Conservation (phyloP, 306 rosid species). For the Trifolium fragiferum region DNA sequence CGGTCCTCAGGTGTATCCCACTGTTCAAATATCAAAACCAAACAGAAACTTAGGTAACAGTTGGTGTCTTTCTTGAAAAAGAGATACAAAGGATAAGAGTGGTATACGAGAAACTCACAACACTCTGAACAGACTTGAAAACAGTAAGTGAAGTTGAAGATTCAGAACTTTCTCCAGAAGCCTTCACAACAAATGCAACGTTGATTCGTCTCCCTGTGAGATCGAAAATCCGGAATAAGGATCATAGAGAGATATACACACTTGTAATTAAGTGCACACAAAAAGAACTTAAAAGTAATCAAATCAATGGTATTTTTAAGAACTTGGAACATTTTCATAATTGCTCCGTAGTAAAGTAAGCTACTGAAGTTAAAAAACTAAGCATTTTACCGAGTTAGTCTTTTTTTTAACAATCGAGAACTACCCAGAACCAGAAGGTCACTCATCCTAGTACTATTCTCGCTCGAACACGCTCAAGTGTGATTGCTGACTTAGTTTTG, state of each 20-base stretch:
- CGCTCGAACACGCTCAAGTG: not conserved
- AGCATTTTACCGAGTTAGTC: not conserved
- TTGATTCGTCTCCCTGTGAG: conserved; percentile 55
- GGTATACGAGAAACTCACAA: conserved; percentile 55
- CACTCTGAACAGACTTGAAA: conserved; percentile 72
- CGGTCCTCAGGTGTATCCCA: conserved; percentile 84
- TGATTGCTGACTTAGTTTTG: not conserved
- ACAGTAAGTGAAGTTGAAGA: conserved; percentile 75
- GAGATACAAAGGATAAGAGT: conserved; percentile 26
- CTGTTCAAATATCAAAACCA: conserved; percentile 49
- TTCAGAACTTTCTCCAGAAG: conserved; percentile 72
- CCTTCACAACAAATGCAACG: conserved; percentile 58
- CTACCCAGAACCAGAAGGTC: not conserved
- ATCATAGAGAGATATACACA: not conserved
- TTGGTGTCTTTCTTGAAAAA: conserved; percentile 8
- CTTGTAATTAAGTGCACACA: not conserved
- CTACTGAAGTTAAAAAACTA: no score
- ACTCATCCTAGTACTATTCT: not conserved
- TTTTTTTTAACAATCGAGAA: not conserved
- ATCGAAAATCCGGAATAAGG: conserved; percentile 2
- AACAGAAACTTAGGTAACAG: conserved; percentile 5
- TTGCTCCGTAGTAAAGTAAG: not conserved
- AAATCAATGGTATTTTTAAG: conserved; percentile 9
- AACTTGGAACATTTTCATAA: conserved; percentile 7
- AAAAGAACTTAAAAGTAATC: conserved; percentile 24